Conservation (phyloP, 768 basidiomycete species). For the Boletus edulis region DNA sequence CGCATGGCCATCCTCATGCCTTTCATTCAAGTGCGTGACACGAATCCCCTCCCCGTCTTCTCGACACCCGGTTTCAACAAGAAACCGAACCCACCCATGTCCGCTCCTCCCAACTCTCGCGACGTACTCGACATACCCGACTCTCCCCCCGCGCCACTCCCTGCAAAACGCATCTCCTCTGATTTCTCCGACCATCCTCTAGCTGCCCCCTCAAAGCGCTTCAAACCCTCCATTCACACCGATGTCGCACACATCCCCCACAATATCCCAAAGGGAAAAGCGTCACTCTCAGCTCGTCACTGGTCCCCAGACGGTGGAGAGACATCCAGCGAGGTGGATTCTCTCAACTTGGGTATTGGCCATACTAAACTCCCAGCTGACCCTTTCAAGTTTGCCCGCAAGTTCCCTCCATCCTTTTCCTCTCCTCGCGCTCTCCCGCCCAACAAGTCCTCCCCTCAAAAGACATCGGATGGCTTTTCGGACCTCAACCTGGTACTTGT, state of each 20-base stretch:
- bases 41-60: constrained; percentile 37
- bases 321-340: constrained; percentile 23
- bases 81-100: constrained; percentile 5
- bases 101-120: constrained; percentile 2
- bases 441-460: constrained; percentile 10
- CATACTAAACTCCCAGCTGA: constrained; percentile 1
- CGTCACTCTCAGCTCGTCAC: constrained; percentile 4
- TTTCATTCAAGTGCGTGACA: constrained; percentile 23
- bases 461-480: constrained; percentile 1
- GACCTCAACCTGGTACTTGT: constrained; percentile 19
- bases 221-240: constrained; percentile 18
- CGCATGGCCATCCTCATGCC: constrained; percentile 5
- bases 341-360: constrained; percentile 16
- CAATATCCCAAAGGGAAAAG: constrained; percentile 5
- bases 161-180: constrained; percentile 32
- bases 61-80: constrained; percentile 46
- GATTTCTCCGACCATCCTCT: constrained; percentile 12
- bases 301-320: constrained; percentile 14
- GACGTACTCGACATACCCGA: constrained; percentile 17
- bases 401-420: neutral
- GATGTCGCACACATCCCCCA: constrained; percentile 27
- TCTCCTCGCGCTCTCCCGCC: neutral
- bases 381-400: constrained; percentile 22
- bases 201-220: constrained; percentile 29
- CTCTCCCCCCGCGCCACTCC: constrained; percentile 13